Base-by-base conservation (phyloP, 768 basidiomycete species). In the Phaeolepiota aurea region DNA sequence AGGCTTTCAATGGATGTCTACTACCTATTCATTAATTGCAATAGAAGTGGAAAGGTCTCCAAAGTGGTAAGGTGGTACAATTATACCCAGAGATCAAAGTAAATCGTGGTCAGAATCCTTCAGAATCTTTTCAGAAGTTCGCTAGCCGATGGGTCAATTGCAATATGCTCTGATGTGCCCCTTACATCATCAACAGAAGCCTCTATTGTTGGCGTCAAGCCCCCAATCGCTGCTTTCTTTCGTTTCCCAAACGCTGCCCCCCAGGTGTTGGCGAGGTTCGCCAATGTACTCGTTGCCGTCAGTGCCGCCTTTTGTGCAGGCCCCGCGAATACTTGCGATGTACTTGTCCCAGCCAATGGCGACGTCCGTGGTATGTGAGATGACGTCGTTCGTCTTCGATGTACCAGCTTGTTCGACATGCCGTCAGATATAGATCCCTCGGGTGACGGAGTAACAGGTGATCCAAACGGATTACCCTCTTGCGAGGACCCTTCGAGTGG, bases 351-450 rank as follows among this genome's bases (percentile, higher is more conserved):
- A 16, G 61, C 62, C 31, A 76, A 55, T 5, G 74, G 66, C 19
- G 77, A 78, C 5, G 70, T 52, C 19, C 72, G 67, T 10, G 78
- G 57, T 30, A 74, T 54, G 34, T 79, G 77, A 49, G 80, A 69
- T 41, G 82, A 86, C 11, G 71, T 64, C 30, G 80, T 77, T 44
- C 81, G 65, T 40, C 75, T 64, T 39, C 83, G 67, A 46, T 63
- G 64, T 16, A 56, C 37, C 32, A 55, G 42, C 55, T 54, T 43
- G 62, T 61, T 74, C 2, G 69, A 57, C 62, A 84, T 69, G 7
- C 77, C 82, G 16, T 83, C 81, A 11, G 76, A 69, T 4, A 76
- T 64, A 0, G 78, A 77, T 33, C 69, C 82, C 35, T 76, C 72
- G 0, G 81, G 76, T 1, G 79, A 79, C 2, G 81, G 76, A 7